Conservation (phyloP, 164 flowering plant species). For the Litsea cubeba region DNA sequence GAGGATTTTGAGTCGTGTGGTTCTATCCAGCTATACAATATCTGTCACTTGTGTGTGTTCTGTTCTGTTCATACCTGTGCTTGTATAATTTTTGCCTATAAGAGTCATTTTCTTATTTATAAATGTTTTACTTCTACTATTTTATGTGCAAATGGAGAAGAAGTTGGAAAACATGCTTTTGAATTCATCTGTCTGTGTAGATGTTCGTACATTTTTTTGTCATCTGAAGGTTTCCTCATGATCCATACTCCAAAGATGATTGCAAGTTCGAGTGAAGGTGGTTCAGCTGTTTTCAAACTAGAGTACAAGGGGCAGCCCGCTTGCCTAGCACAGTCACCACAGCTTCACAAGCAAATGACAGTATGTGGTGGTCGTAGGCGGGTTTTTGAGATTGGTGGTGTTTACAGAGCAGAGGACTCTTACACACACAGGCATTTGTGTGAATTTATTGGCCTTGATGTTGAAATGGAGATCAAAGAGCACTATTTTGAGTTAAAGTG, state of each 20-base stretch:
- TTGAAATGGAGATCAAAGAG: constrained; percentile 89
- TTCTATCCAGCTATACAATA: too few species aligned
- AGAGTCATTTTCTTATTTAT: background rate
- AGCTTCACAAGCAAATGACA: constrained; percentile 96
- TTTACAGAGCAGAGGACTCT: constrained; percentile 92
- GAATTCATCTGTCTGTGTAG: constrained; percentile 29
- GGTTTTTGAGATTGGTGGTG: constrained; percentile 89
- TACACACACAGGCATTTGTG: constrained; percentile 89
- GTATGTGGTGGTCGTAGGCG: constrained; percentile 86
- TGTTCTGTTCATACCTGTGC: too few species aligned
- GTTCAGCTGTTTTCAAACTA: constrained; percentile 84
- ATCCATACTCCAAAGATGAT: constrained; percentile 91
- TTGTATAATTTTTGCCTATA: too few species aligned
- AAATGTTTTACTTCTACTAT: background rate
- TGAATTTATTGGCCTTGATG: constrained; percentile 94
- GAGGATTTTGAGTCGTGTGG: too few species aligned
- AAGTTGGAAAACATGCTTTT: background rate
- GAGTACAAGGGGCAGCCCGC: constrained; percentile 91
- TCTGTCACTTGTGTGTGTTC: too few species aligned
- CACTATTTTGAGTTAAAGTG: constrained; percentile 78
- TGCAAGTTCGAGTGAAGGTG: constrained; percentile 95
- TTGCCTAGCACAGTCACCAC: constrained; percentile 97
- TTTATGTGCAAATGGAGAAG: background rate
- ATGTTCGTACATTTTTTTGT: constrained; percentile 64
- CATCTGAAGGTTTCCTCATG: constrained; percentile 59